These are phyloP conservation scores for Ceratobasidium sp. DNA, from an alignment of 1,284 basidiomycete species.

Conservation along the genomic window DNA sequence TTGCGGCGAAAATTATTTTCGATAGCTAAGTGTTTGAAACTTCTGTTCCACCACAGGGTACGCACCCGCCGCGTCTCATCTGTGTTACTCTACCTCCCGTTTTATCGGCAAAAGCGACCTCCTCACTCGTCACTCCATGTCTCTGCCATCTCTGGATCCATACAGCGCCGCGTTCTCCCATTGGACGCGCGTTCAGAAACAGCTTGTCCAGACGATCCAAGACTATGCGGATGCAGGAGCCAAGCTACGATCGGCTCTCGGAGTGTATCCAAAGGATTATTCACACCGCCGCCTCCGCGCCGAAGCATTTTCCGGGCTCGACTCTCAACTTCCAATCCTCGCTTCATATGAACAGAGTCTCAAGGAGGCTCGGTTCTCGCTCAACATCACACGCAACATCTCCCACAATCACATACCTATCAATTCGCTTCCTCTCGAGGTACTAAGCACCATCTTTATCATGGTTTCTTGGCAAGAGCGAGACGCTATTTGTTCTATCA, in stretches of 20 bases:
- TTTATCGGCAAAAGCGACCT: too few species aligned
- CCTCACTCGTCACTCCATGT: neutral
- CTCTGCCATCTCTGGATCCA: neutral
- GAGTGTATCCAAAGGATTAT: neutral
- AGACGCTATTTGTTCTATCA: neutral
- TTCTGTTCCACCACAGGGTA: too few species aligned
- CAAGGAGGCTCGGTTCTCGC: neutral
- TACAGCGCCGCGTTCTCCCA: neutral
- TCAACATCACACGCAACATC: neutral
- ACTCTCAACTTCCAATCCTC: neutral
- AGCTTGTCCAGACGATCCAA: neutral
- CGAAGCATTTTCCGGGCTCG: neutral
- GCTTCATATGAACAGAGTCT: neutral
- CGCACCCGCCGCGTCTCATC: too few species aligned
- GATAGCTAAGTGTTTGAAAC: too few species aligned
- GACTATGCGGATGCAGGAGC: neutral
- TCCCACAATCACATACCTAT: neutral
- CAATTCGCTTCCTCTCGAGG: neutral
- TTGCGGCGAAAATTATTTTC: too few species aligned
- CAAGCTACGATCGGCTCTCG: neutral
- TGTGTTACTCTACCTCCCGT: too few species aligned
- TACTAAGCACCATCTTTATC: neutral
- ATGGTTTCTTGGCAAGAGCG: neutral
- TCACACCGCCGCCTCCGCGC: neutral
- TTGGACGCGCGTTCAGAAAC: neutral